A percentile compares a stretch with the other conserved stretches of the same genome.
Conservation (phyloP, 2,329 filamentous ascomycete genomes). For the Aureobasidium mangrovei region DNA sequence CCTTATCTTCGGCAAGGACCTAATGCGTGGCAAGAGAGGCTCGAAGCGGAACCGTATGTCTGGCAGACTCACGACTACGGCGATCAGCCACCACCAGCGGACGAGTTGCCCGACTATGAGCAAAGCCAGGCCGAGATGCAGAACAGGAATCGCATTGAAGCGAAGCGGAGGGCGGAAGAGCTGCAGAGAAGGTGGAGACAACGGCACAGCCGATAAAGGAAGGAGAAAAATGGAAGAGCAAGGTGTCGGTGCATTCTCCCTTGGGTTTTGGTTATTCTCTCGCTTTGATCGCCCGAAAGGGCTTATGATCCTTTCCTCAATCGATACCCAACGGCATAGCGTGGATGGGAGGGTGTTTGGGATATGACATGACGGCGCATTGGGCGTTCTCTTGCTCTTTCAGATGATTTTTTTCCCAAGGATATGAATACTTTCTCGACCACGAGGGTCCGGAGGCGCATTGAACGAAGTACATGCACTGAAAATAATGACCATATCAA, state of each 20-base stretch:
- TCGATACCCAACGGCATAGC: conserved; percentile 12
- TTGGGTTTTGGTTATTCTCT: conserved; percentile 2
- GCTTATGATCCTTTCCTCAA: neutral
- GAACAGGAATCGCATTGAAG: conserved; percentile 31
- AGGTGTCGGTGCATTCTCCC: neutral
- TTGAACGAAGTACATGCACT: too few relatives aligned
- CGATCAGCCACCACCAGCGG: conserved; percentile 25
- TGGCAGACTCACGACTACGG: conserved; percentile 18
- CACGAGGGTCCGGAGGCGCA: too few relatives aligned
- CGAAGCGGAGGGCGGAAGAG: conserved; percentile 36
- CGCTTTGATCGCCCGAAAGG: neutral
- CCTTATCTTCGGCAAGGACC: neutral
- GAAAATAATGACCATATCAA: too few relatives aligned
- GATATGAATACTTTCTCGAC: neutral
- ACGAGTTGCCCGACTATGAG: conserved; percentile 39
- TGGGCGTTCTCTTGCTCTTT: neutral
- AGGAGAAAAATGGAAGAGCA: neutral
- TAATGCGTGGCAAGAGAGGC: conserved; percentile 7
- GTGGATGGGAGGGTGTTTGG: neutral
- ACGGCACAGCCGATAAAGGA: conserved; percentile 14
- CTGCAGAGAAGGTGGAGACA: conserved; percentile 36
- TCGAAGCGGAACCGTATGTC: conserved; percentile 12
- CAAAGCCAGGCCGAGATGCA: conserved; percentile 40
- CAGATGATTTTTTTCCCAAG: neutral
- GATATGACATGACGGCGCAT: neutral